Base-by-base conservation (phyloP, 306 rosid species). In the Lablab purpureus region DNA sequence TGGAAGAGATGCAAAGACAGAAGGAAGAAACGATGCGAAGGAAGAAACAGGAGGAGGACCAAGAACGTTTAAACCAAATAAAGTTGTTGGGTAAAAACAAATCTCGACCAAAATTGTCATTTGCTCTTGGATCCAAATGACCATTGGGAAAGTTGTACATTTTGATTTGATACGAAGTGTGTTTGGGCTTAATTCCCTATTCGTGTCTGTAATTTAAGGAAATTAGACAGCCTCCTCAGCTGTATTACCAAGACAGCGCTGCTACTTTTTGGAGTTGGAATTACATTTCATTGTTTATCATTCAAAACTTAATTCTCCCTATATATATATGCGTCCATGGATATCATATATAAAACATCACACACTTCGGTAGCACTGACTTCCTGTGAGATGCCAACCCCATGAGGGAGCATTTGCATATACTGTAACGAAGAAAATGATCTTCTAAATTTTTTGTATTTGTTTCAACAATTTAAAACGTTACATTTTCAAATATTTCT, bases 1-100 rank as follows among this genome's bases (percentile, higher is more conserved):
- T 96, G n/a, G 99, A 93, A 85, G 99, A 96, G 91, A 84, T 93
- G 11, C 99, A 96, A 78, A 93, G 99, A 83, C 97, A 96, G 82
- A 91, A 91, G 60, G 99, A 95, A 88, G 99, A 93, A 81, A 92
- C 92, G 2, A 76, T 91, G 94, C 84, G 89, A 37, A 89, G 96
- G 88, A 93, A 90, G 87, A 91, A 89, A 87, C 97, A 85, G 60
- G 94, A 93, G 69, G 98, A 93, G 86, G 99, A 93, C 27, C 93
- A 96, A 87, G 93, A 90, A 59, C 89, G 93, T 49, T 5, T 40
- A 47, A 96, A 93, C 86, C 99, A 96, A 85, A 90, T 90, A 75
- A 96, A 93, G 85, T 83, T 96, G 63, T 81, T 96, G 90, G 99
- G 99, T 55, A 93, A 93, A 84, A 93, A 96, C 94, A 96, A 93